Conservation (phyloP, 2,329 filamentous ascomycete genomes). For the Cadophora sp. region DNA sequence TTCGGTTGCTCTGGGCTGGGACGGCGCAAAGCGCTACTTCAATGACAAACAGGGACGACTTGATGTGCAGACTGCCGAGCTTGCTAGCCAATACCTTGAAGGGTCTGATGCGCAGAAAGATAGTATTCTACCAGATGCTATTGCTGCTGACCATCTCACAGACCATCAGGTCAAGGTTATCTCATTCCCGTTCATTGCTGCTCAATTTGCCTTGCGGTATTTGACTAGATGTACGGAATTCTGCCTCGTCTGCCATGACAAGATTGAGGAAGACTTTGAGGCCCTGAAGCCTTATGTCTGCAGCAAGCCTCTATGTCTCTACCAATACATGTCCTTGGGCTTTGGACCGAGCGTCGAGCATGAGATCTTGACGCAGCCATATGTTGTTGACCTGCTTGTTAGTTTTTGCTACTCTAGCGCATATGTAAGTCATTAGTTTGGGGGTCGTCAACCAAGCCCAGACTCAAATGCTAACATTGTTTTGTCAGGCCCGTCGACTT, state of each 20-base stretch:
- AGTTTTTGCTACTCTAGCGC: constrained; percentile 75
- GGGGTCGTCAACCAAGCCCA: not conserved
- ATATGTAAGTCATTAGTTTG: constrained; percentile 31
- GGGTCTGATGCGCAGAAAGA: constrained; percentile 16
- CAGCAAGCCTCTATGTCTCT: constrained; percentile 75
- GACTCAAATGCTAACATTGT: not conserved
- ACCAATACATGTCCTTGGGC: constrained; percentile 86
- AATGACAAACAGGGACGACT: constrained; percentile 40
- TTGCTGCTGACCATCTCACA: constrained; percentile 44
- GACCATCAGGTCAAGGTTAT: constrained; percentile 43
- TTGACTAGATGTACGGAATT: constrained; percentile 84
- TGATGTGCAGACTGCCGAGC: constrained; percentile 27
- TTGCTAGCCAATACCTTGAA: constrained; percentile 27
- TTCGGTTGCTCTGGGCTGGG: constrained; percentile 65
- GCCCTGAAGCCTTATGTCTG: constrained; percentile 84
- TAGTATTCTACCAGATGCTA: constrained; percentile 35
- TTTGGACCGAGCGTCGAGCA: constrained; percentile 87
- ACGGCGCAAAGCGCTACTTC: constrained; percentile 59
- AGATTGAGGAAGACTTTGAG: constrained; percentile 68
- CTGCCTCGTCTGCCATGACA: constrained; percentile 83
- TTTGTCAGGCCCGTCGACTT: constrained; percentile 32
- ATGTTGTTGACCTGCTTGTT: constrained; percentile 83
- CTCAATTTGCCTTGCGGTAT: constrained; percentile 80
- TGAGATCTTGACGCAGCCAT: constrained; percentile 79
- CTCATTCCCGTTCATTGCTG: constrained; percentile 63